A percentile compares a stretch with the other conserved stretches of the same genome.
Evolutionary conservation across 345 rosid genomes (phyloP).

Genomic region (Salix udensis): DNA sequence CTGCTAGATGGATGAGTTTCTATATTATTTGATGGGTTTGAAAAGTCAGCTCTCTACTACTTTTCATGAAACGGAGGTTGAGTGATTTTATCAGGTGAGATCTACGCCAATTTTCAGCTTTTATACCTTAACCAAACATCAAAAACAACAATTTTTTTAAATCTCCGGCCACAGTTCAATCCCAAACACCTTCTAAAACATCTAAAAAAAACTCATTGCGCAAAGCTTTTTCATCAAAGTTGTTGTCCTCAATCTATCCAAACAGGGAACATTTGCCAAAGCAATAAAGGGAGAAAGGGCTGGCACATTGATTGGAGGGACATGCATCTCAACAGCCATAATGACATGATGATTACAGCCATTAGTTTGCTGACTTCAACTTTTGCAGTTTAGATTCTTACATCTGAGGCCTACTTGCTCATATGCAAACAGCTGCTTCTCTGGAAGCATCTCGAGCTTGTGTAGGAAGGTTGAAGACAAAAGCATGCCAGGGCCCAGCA

Average conservation of each 20-base stretch:
- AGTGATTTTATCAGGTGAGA: too few relatives aligned
- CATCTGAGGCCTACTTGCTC: background rate
- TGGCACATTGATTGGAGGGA: slow-evolving; percentile 77
- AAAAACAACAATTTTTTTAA: too few relatives aligned
- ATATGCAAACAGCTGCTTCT: background rate
- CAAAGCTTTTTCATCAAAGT: slow-evolving; percentile 40
- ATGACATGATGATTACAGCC: slow-evolving; percentile 13
- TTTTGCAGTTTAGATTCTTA: background rate
- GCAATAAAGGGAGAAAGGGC: slow-evolving; percentile 90
- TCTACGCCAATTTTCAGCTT: too few relatives aligned
- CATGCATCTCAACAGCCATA: slow-evolving; percentile 40
- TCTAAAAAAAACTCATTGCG: background rate
- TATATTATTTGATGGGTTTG: too few relatives aligned
- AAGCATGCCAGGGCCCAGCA: background rate
- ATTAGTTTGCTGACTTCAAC: background rate
- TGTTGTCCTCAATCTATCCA: slow-evolving; percentile 78
- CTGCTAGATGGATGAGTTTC: too few relatives aligned
- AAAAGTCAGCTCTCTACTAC: too few relatives aligned
- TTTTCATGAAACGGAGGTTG: too few relatives aligned
- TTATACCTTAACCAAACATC: too few relatives aligned
- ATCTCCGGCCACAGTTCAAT: too few relatives aligned
- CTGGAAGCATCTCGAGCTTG: slow-evolving; percentile 6
- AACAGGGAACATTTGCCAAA: slow-evolving; percentile 75
- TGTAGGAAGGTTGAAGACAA: background rate
- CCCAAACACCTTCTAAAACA: too few relatives aligned